phyloP scores from a whole-genome alignment of 192 early-diverging fungal genomes.

The Endogone sp. region DNA sequence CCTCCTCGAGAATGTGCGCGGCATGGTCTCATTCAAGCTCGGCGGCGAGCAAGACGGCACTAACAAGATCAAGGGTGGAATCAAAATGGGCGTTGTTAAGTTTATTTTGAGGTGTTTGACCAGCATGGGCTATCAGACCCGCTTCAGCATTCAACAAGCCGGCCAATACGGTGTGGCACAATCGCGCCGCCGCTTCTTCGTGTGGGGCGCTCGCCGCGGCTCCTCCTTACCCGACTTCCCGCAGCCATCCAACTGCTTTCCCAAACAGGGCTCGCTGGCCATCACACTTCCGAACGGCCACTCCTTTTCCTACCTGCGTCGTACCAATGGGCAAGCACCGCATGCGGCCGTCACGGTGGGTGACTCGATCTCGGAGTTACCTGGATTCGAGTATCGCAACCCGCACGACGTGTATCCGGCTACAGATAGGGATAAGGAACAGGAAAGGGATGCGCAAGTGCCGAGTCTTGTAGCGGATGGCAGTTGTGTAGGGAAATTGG shows the following conservation, averaged over 20 bases:
- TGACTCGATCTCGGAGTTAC: constrained; percentile 66
- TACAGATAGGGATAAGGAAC: constrained; percentile 6
- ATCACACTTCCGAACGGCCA: constrained; percentile 40
- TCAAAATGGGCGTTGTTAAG: constrained; percentile 61
- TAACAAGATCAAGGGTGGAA: constrained; percentile 45
- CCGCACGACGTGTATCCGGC: constrained; percentile 43
- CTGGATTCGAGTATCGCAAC: constrained; percentile 61
- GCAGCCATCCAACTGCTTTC: constrained; percentile 48
- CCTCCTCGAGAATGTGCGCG: constrained; percentile 67
- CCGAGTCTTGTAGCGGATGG: constrained; percentile 3
- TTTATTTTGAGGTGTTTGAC: constrained; percentile 61
- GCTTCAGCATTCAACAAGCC: constrained; percentile 61
- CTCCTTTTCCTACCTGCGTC: constrained; percentile 34
- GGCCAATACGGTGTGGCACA: constrained; percentile 62
- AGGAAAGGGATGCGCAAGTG: constrained; percentile 20
- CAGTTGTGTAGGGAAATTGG: constrained; percentile 42
- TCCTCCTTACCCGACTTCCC: constrained; percentile 54
- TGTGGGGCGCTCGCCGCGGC: constrained; percentile 58
- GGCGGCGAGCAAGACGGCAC: constrained; percentile 54
- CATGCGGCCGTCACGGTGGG: constrained; percentile 52
- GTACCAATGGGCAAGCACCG: constrained; percentile 47
- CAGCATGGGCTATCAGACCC: constrained; percentile 55
- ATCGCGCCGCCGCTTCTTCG: constrained; percentile 59
- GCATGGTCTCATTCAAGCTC: constrained; percentile 49
- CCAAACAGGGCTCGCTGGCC: constrained; percentile 29